Base-by-base conservation (phyloP, 148 eudicot species). In the Cornus suecica region DNA sequence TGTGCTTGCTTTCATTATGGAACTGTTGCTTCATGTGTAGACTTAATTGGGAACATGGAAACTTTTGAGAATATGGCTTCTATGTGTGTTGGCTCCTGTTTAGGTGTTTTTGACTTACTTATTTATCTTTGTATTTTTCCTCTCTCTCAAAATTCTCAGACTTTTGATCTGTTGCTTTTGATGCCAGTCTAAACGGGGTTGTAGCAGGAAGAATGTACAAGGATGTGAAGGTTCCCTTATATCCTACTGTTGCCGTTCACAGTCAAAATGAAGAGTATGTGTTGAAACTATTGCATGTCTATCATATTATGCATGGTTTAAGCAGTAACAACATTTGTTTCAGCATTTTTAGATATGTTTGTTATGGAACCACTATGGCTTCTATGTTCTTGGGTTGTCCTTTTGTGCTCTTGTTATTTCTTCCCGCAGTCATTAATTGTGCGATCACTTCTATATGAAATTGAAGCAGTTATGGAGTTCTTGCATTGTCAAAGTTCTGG, bases 251-350 rank as follows among this genome's bases (percentile, higher is more conserved):
- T 81, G 96, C 97, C 42, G 99, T 95, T 74, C 99, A 95, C 84
- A 92, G 97, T 82, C 99, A 89, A 81, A 84, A 88, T 80, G 99
- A 95, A 82, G 97, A 92, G 99, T 95, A 95, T 69, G 97, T 89
- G 83, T n/a, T 51, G 26, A 29, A 30, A 27, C 61, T 48, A 0
- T 15, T 45, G 32, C 51, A 22, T 34, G 28, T 26, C 11, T 48
- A 9, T 18, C 11, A 15, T 23, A 26, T 42, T 26, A 16, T 69
- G 27, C 61, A 20, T 74, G 54, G 27, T 65, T 5, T 10, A 24
- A 26, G 41, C 41, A 74, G 45, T 4, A 25, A 24, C 26, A 32
- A 13, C 15, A 7, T 6, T 4, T 31, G 22, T 58, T 60, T 25
- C 20, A 4, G 22, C 16, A 8, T 31, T 72, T n/a, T 32, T 60